Evolutionary conservation across 2,329 filamentous ascomycete genomes (phyloP).

Genomic region (Exophiala dermatitidis): DNA sequence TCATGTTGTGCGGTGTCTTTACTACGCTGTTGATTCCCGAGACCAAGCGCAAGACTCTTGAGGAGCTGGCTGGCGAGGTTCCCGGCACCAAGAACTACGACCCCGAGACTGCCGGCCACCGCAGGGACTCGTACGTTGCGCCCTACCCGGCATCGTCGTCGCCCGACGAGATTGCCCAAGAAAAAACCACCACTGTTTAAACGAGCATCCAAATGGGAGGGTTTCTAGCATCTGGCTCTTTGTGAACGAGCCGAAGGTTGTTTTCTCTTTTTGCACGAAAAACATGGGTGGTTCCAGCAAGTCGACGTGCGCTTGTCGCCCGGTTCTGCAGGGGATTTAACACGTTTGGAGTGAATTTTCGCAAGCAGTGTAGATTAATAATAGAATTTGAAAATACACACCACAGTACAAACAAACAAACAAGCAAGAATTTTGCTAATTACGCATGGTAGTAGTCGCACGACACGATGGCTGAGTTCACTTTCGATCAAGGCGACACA

Average conservation of each 20-base stretch:
- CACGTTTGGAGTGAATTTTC: not conserved
- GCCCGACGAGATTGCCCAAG: slow-evolving; percentile 12
- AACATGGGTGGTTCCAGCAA: too few relatives aligned
- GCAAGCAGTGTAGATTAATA: not conserved
- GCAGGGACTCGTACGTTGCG: slow-evolving; percentile 18
- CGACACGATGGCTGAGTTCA: too few relatives aligned
- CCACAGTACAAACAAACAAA: not conserved
- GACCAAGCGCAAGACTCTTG: slow-evolving; percentile 66
- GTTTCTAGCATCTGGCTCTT: too few relatives aligned
- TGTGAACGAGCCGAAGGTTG: too few relatives aligned
- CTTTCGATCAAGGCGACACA: too few relatives aligned
- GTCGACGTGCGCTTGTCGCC: too few relatives aligned
- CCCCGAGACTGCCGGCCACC: slow-evolving; percentile 27
- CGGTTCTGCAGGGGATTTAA: not conserved
- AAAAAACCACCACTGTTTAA: not conserved
- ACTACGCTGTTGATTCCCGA: slow-evolving; percentile 68
- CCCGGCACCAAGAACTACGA: slow-evolving; percentile 50
- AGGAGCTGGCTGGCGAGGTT: slow-evolving; percentile 61
- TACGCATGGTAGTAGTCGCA: too few relatives aligned
- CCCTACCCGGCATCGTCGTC: slow-evolving; percentile 23
- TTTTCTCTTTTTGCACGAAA: too few relatives aligned
- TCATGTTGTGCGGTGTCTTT: slow-evolving; percentile 66
- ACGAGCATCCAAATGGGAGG: too few relatives aligned
- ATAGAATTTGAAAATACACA: not conserved
- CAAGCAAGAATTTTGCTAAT: too few relatives aligned